Percentiles rank a stretch among this genome's conserved stretches.
phyloP scores from a whole-genome alignment of 345 rosid genomes.

The Hypericum perforatum region DNA sequence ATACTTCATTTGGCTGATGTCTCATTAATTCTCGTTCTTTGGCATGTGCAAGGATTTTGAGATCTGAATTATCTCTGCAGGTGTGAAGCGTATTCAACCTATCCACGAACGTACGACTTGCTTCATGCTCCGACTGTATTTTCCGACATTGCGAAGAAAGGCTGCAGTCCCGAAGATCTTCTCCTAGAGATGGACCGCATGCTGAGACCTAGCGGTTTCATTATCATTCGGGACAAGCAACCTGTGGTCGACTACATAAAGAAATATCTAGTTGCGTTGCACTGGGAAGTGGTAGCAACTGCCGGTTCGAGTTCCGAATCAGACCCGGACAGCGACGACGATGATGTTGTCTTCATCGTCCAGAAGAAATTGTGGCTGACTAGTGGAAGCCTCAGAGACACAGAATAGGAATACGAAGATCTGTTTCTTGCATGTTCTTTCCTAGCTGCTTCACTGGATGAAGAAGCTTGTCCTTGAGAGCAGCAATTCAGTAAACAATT shows the following conservation, averaged over 20 bases:
- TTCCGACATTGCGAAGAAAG: constrained; percentile 61
- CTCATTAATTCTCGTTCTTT: too few relatives aligned
- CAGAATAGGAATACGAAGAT: constrained; percentile 31
- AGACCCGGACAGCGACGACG: constrained; percentile 48
- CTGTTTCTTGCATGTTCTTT: constrained; percentile 2
- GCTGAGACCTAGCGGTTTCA: constrained; percentile 76
- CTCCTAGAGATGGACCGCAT: constrained; percentile 89
- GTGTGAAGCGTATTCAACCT: constrained; percentile 90
- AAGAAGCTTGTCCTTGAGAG: constrained; percentile 12
- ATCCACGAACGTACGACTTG: constrained; percentile 85
- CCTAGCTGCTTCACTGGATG: constrained; percentile 13
- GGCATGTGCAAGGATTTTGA: too few relatives aligned
- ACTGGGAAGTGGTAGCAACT: constrained; percentile 69
- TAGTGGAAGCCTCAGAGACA: constrained; percentile 57
- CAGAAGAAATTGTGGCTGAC: constrained; percentile 89
- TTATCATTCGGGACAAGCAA: constrained; percentile 64
- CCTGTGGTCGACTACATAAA: constrained; percentile 46
- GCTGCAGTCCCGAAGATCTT: constrained; percentile 73
- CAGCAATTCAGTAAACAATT: constrained; percentile 18
- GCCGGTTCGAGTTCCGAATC: constrained; percentile 36
- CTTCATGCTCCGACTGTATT: constrained; percentile 68
- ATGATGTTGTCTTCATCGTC: constrained; percentile 40
- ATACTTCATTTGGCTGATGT: neutral
- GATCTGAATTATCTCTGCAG: constrained; percentile 23
- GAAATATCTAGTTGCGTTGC: constrained; percentile 63